Evolutionary conservation across 2,329 filamentous ascomycete genomes (phyloP), one percentile per base, ranked within the genome.

Genomic region (Fusarium sp.): DNA sequence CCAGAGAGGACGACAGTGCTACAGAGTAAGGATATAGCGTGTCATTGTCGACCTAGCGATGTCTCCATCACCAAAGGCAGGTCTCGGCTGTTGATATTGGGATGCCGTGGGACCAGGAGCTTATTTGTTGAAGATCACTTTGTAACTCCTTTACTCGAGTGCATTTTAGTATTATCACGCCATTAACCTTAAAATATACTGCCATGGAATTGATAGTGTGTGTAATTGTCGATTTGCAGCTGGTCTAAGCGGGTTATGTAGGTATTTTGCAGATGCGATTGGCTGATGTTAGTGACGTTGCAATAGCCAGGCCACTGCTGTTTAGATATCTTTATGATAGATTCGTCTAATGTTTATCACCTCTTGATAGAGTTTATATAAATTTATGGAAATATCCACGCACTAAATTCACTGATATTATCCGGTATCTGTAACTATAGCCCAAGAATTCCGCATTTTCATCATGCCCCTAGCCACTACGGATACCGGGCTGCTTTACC

Each of bases 191-290:
- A 28, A 28, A 28, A 9, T 11, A 28, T 11, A 28, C 10, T 11
- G 26, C 26, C 26, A 28, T 28, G 11, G 12, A 28, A 28, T 28
- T 28, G 10, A 28, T 28, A 28, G 24, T 26, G 24, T 26, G 24
- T 26, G 24, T 26, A 28, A 11, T 26, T 28, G 26, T 28, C 26
- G 10, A 28, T 28, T 11, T 28, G 10, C 26, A 28, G 26, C 3
- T 28, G 26, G 26, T 28, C 26, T 28, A 28, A 28, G 26, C 26
- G 26, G 26, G 26, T 12, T 28, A 12, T 28, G 26, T 28, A 11
- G 10, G 26, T 28, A 28, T 28, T 28, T 5, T 12, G 10, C 10
- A 28, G 26, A 28, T 38, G 53, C 48, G 49, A 67, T 67, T 67
- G 58, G 64, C 19, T 26, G 36, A 15, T 32, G 50, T 11, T 30